These are phyloP conservation scores for Yarrowia bubula DNA, from an alignment of 805 yeast genomes.

Conservation along the genomic window DNA sequence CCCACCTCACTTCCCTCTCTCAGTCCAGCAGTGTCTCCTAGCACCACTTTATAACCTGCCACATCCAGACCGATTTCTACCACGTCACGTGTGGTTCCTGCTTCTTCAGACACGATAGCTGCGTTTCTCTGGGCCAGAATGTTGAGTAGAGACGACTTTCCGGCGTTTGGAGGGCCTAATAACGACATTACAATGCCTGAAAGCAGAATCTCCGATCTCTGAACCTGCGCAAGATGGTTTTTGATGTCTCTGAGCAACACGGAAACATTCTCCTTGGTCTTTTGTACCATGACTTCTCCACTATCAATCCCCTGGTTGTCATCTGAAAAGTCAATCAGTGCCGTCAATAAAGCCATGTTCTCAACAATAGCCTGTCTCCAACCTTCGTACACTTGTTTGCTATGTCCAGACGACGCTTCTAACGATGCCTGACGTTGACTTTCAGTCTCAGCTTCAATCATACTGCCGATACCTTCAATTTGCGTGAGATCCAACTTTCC, in stretches of 20 bases:
- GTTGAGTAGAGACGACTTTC: conserved; percentile 85
- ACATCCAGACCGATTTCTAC: conserved; percentile 79
- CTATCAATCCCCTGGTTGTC: conserved; percentile 80
- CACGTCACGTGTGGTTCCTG: conserved; percentile 92
- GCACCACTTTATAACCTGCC: conserved; percentile 74
- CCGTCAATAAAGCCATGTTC: conserved; percentile 73
- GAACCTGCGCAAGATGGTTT: conserved; percentile 37
- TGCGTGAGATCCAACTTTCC: conserved; percentile 83
- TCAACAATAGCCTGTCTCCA: conserved; percentile 72
- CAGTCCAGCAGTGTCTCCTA: conserved; percentile 94
- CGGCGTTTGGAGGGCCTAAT: conserved; percentile 94
- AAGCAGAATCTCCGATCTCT: conserved; percentile 51
- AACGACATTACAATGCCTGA: conserved; percentile 72
- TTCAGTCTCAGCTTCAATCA: conserved; percentile 94
- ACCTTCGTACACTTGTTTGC: conserved; percentile 49
- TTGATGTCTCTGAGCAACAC: conserved; percentile 48
- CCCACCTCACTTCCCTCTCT: conserved; percentile 39
- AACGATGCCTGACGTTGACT: conserved; percentile 75
- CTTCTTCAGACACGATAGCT: conserved; percentile 85
- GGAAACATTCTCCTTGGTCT: conserved; percentile 48
- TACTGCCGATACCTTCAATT: conserved; percentile 82
- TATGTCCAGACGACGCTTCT: conserved; percentile 67
- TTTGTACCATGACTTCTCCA: conserved; percentile 48
- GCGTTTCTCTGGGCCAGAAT: conserved; percentile 72
- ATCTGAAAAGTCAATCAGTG: conserved; percentile 91